phyloP scores from a whole-genome alignment of 805 yeast species.

The Candida vaughaniae region DNA sequence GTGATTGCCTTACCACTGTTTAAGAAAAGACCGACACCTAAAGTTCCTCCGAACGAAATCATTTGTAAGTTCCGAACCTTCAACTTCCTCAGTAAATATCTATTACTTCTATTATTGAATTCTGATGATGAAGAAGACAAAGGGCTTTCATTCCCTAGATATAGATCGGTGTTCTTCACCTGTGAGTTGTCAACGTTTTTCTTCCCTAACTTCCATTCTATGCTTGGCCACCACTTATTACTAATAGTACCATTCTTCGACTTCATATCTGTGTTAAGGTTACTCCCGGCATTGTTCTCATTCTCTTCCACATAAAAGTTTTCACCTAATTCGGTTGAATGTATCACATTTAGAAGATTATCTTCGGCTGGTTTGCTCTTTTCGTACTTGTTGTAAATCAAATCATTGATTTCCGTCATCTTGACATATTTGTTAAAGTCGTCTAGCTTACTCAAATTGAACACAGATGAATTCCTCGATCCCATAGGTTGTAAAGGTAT shows the following conservation, averaged over 20 bases:
- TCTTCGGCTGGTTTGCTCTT: constrained; percentile 14
- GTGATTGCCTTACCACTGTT: constrained; percentile 72
- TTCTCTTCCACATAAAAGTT: constrained; percentile 25
- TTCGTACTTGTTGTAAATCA: constrained; percentile 22
- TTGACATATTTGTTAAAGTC: constrained; percentile 35
- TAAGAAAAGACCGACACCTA: constrained; percentile 73
- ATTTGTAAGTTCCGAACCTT: constrained; percentile 69
- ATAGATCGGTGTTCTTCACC: constrained; percentile 9
- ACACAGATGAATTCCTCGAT: constrained; percentile 21
- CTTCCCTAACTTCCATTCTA: constrained; percentile 11
- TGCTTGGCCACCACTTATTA: constrained; percentile 16
- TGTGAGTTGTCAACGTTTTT: constrained; percentile 1
- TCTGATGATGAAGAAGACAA: constrained; percentile 8
- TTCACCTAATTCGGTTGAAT: constrained; percentile 22
- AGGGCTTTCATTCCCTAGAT: constrained; percentile 5
- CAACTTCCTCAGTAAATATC: constrained; percentile 53
- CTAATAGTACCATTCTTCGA: constrained; percentile 6
- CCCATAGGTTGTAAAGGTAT: constrained; percentile 16
- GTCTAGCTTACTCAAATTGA: constrained; percentile 30
- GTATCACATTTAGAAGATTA: constrained; percentile 26
- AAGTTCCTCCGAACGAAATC: constrained; percentile 76
- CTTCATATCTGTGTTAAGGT: constrained; percentile 1
- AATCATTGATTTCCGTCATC: constrained; percentile 34
- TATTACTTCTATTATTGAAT: constrained; percentile 5
- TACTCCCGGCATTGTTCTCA: background rate